phyloP scores from a whole-genome alignment of 768 basidiomycete genomes.

The Pulveroboletus sp. region DNA sequence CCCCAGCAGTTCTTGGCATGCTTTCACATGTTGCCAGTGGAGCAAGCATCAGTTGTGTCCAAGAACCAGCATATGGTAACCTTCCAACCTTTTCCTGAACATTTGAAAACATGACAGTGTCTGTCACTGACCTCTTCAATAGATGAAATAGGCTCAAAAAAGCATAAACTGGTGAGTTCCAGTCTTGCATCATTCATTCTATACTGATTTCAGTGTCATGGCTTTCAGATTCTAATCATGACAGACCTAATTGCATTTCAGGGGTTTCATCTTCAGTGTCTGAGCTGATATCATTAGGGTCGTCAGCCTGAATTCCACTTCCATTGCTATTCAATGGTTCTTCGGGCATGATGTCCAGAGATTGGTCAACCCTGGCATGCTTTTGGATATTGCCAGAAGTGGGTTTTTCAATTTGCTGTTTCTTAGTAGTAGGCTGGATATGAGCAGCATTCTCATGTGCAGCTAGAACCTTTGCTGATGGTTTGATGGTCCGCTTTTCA shows the following conservation, averaged over 20 bases:
- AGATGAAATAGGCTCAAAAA: background rate
- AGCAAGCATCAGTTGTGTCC: conserved; percentile 16
- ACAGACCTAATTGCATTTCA: background rate
- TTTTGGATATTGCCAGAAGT: too few species aligned
- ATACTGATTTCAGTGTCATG: background rate
- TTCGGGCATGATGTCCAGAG: too few species aligned
- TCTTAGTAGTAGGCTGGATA: too few species aligned
- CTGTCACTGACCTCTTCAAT: background rate
- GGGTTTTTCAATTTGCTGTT: too few species aligned
- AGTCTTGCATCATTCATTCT: background rate
- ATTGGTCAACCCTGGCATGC: too few species aligned
- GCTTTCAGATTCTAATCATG: background rate
- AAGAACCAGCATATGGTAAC: conserved; percentile 1
- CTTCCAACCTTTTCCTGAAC: background rate
- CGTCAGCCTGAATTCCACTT: too few species aligned
- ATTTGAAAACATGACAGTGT: background rate
- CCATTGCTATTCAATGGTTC: too few species aligned
- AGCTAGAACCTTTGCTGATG: too few species aligned
- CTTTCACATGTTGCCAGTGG: conserved; percentile 20
- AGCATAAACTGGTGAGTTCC: background rate
- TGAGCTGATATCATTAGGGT: too few species aligned
- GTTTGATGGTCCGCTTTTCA: too few species aligned
- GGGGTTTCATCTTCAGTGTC: background rate
- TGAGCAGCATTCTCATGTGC: too few species aligned
- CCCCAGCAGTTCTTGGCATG: conserved; percentile 16